These are phyloP conservation scores for Trametes coccinea DNA, from an alignment of 768 basidiomycete genomes.

Conservation along the genomic window DNA sequence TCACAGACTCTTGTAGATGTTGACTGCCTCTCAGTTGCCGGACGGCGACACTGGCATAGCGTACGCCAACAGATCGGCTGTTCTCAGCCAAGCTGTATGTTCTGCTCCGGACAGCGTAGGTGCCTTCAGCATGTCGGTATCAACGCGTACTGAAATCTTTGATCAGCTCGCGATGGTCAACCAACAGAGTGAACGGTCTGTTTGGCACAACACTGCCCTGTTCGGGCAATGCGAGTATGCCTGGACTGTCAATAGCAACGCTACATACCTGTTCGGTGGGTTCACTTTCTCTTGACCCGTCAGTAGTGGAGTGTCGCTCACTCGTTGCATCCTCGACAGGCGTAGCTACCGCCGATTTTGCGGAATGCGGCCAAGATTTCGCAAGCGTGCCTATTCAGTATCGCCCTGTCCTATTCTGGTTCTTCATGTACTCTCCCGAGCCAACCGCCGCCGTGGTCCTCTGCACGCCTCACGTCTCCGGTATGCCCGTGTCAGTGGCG, in stretches of 20 bases:
- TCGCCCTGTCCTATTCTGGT: constrained; percentile 57
- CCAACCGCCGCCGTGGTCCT: constrained; percentile 46
- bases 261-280: constrained; percentile 46
- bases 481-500: constrained; percentile 46
- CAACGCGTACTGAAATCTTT: background rate
- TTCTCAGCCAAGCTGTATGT: constrained; percentile 49
- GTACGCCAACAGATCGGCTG: constrained; percentile 48
- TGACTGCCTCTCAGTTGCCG: constrained; percentile 37
- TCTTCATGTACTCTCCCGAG: constrained; percentile 47
- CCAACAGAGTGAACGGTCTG: constrained; percentile 27
- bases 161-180: constrained; percentile 40
- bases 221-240: constrained; percentile 41
- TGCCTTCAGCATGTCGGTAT: background rate
- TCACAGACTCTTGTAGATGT: background rate
- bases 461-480: constrained; percentile 46
- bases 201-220: constrained; percentile 48
- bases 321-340: background rate
- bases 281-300: background rate
- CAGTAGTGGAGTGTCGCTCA: background rate
- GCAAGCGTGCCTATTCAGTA: constrained; percentile 37
- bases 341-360: constrained; percentile 6
- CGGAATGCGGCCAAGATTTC: constrained; percentile 27
- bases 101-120: constrained; percentile 38
- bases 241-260: constrained; percentile 43
- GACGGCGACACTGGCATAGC: constrained; percentile 47